Evolutionary conservation across 768 basidiomycete genomes (phyloP).

Genomic region (Amyloporia xantha): DNA sequence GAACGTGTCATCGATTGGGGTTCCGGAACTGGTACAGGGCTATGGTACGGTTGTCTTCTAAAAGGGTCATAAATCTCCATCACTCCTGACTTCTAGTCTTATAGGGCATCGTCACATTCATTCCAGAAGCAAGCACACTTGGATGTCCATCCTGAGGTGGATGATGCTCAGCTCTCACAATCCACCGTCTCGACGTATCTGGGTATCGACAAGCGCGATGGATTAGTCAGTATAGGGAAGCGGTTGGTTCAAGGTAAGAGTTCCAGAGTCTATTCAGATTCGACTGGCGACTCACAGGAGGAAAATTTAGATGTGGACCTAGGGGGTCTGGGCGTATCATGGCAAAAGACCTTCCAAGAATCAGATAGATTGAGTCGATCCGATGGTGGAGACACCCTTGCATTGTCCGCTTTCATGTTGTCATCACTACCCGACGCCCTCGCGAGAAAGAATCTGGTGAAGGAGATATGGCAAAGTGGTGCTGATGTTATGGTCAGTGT

Average conservation of each 20-base stretch:
- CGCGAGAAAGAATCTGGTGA: conserved; percentile 59
- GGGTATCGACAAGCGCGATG: conserved; percentile 73
- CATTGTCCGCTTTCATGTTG: conserved; percentile 81
- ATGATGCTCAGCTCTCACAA: conserved; percentile 35
- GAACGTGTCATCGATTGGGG: conserved; percentile 79
- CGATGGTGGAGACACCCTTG: conserved; percentile 50
- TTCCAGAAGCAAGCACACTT: conserved; percentile 40
- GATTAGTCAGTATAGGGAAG: conserved; percentile 60
- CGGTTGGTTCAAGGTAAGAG: conserved; percentile 53
- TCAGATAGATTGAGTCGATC: conserved; percentile 35
- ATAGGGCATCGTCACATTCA: conserved; percentile 59
- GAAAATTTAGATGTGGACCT: conserved; percentile 41
- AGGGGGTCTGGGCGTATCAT: conserved; percentile 38
- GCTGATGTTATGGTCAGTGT: conserved; percentile 68
- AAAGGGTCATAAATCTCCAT: no score
- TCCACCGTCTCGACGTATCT: conserved; percentile 57
- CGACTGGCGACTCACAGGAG: no score
- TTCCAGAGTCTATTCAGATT: no score
- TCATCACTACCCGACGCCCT: conserved; percentile 60
- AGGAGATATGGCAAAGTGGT: conserved; percentile 89
- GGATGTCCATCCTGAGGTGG: background rate
- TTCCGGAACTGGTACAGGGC: conserved; percentile 70
- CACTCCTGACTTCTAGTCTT: background rate
- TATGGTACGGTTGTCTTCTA: conserved; percentile 54
- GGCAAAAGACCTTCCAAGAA: conserved; percentile 54